Conservation (phyloP, 1,139 yeast species). For the Tardiomyces digboiensis region DNA sequence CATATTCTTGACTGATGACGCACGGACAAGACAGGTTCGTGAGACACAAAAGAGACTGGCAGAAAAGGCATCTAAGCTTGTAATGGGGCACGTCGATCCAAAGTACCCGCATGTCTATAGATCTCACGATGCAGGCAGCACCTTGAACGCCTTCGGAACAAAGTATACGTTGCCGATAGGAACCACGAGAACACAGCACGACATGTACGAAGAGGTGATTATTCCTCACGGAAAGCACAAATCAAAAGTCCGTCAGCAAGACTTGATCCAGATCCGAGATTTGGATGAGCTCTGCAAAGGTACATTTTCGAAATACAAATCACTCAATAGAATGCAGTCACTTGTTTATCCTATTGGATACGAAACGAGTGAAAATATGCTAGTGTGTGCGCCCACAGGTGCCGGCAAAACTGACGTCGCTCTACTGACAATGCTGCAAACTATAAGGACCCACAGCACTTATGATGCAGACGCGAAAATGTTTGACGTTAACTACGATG, state of each 20-base stretch:
- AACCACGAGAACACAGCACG: constrained; percentile 47
- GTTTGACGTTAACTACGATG: constrained; percentile 63
- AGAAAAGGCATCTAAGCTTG: constrained; percentile 42
- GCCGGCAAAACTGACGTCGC: constrained; percentile 99
- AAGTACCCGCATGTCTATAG: constrained; percentile 86
- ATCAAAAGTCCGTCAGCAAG: constrained; percentile 38
- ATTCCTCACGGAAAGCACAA: constrained; percentile 65
- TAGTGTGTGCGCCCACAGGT: constrained; percentile 99
- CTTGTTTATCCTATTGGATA: constrained; percentile 90
- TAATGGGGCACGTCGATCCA: constrained; percentile 37
- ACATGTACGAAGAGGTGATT: constrained; percentile 71
- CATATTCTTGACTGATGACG: constrained; percentile 41
- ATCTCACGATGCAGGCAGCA: constrained; percentile 55
- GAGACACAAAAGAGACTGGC: constrained; percentile 37
- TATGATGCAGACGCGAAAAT: constrained; percentile 28
- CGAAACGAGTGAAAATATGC: constrained; percentile 88
- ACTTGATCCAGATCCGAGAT: constrained; percentile 47
- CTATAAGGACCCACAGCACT: constrained; percentile 62
- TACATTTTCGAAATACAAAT: constrained; percentile 70
- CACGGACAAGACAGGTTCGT: constrained; percentile 46
- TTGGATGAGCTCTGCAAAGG: constrained; percentile 75
- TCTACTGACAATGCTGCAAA: constrained; percentile 66
- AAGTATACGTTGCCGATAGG: constrained; percentile 76
- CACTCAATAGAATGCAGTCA: constrained; percentile 84
- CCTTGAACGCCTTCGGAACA: constrained; percentile 71